Percentiles rank a stretch among this genome's conserved stretches.
phyloP scores from a whole-genome alignment of 2,329 filamentous ascomycete genomes.

The Cladorrhinum sp. region DNA sequence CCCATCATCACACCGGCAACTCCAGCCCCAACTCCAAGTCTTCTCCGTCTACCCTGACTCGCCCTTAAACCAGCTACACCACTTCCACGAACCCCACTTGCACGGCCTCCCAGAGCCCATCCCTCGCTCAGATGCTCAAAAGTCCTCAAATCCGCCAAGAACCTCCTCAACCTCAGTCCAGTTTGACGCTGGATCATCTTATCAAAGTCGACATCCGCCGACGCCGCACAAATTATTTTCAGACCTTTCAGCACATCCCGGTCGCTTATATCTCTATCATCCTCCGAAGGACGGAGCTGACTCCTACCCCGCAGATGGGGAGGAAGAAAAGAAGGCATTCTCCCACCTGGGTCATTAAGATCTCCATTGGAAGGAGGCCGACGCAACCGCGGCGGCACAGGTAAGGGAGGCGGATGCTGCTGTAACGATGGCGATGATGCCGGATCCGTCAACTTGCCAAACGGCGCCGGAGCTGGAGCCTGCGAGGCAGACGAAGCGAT shows the following conservation, averaged over 20 bases:
- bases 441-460: too few relatives aligned
- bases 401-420: neutral
- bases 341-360: neutral
- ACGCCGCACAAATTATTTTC: slow-evolving; percentile 54
- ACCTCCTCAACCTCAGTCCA: slow-evolving; percentile 51
- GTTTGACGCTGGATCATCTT: slow-evolving; percentile 50
- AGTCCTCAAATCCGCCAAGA: slow-evolving; percentile 52
- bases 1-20: neutral
- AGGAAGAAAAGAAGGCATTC: neutral
- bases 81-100: neutral
- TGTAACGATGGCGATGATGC: neutral
- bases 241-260: slow-evolving; percentile 54
- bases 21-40: neutral
- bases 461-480: neutral
- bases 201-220: slow-evolving; percentile 54
- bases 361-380: too few relatives aligned
- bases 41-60: neutral
- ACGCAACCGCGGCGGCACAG: neutral
- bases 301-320: neutral
- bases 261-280: slow-evolving; percentile 43
- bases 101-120: neutral
- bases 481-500: neutral
- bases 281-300: slow-evolving; percentile 18
- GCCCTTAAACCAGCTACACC: neutral
- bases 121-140: slow-evolving; percentile 42